These are phyloP conservation scores for Tetrastigma voinierianum DNA, from an alignment of 164 flowering plant genomes.

Conservation along the genomic window DNA sequence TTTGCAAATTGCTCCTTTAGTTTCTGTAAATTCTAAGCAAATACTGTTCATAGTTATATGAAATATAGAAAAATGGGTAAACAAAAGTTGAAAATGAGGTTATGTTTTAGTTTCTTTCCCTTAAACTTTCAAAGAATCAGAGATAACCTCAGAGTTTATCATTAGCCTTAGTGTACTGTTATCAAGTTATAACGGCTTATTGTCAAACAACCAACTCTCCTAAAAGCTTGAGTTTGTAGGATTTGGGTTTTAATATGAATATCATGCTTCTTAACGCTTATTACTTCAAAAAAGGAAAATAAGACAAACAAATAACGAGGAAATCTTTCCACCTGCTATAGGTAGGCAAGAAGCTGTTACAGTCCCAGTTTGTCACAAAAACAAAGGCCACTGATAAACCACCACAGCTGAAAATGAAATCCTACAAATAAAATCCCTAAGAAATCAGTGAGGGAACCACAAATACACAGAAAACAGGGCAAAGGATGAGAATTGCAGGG, in stretches of 20 bases:
- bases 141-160: too few relatives aligned
- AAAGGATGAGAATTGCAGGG: conserved; percentile 48
- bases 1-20: conserved; percentile 81
- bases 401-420: conserved; percentile 91
- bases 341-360: conserved; percentile 22
- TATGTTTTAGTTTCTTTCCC: too few relatives aligned
- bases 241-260: too few relatives aligned
- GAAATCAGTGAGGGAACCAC: background rate
- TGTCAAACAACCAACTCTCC: too few relatives aligned
- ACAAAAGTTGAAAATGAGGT: too few relatives aligned
- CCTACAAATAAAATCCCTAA: conserved; percentile 44
- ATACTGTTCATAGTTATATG: background rate
- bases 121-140: too few relatives aligned
- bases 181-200: too few relatives aligned
- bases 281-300: background rate
- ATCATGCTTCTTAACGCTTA: too few relatives aligned
- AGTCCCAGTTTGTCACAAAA: conserved; percentile 72
- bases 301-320: conserved; percentile 2
- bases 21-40: conserved; percentile 61
- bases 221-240: too few relatives aligned
- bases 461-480: background rate
- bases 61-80: too few relatives aligned
- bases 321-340: conserved; percentile 54
- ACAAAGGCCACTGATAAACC: conserved; percentile 94
- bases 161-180: too few relatives aligned